Percentiles rank a stretch among this genome's conserved stretches.
Evolutionary conservation across 2,329 filamentous ascomycete genomes (phyloP).

Genomic region (Claviceps maximensis): DNA sequence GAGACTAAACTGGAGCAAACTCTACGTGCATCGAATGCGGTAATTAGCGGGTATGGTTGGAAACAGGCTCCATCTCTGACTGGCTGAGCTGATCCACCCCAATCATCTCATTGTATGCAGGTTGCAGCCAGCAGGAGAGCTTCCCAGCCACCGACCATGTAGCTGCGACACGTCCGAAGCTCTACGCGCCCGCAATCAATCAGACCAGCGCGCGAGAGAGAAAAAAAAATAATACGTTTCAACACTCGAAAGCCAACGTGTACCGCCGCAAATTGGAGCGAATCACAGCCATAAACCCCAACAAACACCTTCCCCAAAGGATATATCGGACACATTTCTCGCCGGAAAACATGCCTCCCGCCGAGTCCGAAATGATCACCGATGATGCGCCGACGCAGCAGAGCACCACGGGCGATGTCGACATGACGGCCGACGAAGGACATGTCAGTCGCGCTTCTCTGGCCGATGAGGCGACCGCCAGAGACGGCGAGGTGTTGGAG

Average conservation of each 20-base stretch:
- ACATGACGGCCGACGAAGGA: slow-evolving; percentile 22
- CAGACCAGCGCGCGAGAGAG: not conserved
- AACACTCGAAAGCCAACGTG: too few species aligned
- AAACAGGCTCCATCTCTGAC: too few species aligned
- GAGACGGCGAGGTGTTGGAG: slow-evolving; percentile 21
- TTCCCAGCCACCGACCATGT: not conserved
- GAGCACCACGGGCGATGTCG: slow-evolving; percentile 21
- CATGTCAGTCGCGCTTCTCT: slow-evolving; percentile 12
- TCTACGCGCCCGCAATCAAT: not conserved
- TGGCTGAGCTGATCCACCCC: too few species aligned
- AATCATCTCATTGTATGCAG: too few species aligned
- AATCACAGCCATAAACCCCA: not conserved
- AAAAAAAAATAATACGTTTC: not conserved
- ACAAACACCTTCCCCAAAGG: too few species aligned
- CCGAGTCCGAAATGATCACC: not conserved
- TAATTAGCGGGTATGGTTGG: too few species aligned
- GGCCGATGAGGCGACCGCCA: slow-evolving; percentile 14
- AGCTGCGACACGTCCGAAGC: not conserved
- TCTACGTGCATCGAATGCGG: too few species aligned
- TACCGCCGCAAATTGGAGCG: too few species aligned
- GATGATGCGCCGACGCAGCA: slow-evolving; percentile 10
- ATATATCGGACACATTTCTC: not conserved
- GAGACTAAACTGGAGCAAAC: too few species aligned
- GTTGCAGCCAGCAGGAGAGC: not conserved
- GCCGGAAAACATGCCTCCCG: not conserved